Base-by-base conservation (phyloP, 345 rosid genomes). In the Moricandia arvensis region DNA sequence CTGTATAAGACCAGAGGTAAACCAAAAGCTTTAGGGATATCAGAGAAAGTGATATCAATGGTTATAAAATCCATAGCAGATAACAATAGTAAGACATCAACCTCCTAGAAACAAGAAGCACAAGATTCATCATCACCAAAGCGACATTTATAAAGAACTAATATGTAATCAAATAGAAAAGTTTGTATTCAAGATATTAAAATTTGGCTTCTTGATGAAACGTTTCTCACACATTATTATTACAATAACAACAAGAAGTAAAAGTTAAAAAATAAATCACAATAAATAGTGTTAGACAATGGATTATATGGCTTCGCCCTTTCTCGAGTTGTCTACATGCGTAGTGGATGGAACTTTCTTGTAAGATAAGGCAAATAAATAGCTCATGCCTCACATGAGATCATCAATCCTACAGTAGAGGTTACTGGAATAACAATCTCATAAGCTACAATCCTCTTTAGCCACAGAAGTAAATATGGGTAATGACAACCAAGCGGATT, bases 351-450 rank as follows among this genome's bases (percentile, higher is more conserved):
- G 38, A 84, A 68, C 79, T 82, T 81, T 15, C 59, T 69, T 64
- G 16, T 73, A 4, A 81, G 76, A 80, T 97, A 93, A 76, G 84
- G 59, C 55, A 91, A 76, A 86, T n/a, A 84, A 80, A 80, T 85
- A 78, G 86, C 84, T 38, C 90, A 6, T 34, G n/a, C n/a, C n/a
- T 34, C 8, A 34, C 37, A 8, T 2, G 37, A 34, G 8, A 6
- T 34, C 37, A 34, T 34, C 37, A 7, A 34, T 34, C 37, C 45
- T n/a, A n/a, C n/a, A n/a, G n/a, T n/a, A n/a, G n/a, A n/a, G n/a
- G n/a, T n/a, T n/a, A n/a, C n/a, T n/a, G n/a, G n/a, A n/a, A n/a
- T n/a, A n/a, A n/a, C n/a, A n/a, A n/a, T n/a, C n/a, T n/a, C n/a
- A n/a, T n/a, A n/a, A n/a, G n/a, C n/a, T n/a, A n/a, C n/a, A n/a